Evolutionary conservation across 73 alveolate genomes (phyloP), one percentile per base, ranked within the genome.

Genomic region (Effrenium voratum): DNA sequence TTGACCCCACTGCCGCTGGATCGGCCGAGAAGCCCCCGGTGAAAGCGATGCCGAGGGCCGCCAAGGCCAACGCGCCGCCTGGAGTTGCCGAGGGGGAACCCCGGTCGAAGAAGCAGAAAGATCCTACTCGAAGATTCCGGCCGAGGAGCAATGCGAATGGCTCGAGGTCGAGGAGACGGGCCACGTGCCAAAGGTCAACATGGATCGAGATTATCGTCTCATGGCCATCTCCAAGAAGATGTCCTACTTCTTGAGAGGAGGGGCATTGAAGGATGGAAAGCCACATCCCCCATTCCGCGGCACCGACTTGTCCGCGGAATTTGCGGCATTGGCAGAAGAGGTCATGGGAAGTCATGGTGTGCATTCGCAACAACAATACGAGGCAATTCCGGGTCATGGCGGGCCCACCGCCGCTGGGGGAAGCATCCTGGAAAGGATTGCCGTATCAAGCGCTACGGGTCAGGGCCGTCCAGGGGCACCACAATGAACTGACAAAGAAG

Each of bases 341-440:
- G 46, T 68, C 45, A 2, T 73, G 85, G 85, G 85, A 73, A 19
- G 15, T 73, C 38, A 10, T 73, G 40, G 44, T 40, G 36, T 50
- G 36, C 36, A 73, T 73, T 36, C 50, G 85, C 3, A 13, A 26
- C 38, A 40, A 50, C 2, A 55, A 73, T 36, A 38, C 57, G 5
- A 28, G 85, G 19, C 52, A 55, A 2, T 73, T 73, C 57, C 85
- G 41, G 57, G 32, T 73, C 40, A 36, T 40, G 55, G 85, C 41
- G 5, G 28, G 38, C 36, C 82, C 49, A 32, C 38, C n/a, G n/a
- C 28, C 26, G 82, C 30, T 16, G 26, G 26, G 36, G 49, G 82
- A 70, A 32, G 82, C 82, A 70, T 34, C 82, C 82, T 70, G 82
- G 82, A 70, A 70, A 70, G 82, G 82, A 34, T 70, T 70, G 82